phyloP scores from a whole-genome alignment of 2,329 filamentous ascomycete genomes.

The Magnaporthales sp. region DNA sequence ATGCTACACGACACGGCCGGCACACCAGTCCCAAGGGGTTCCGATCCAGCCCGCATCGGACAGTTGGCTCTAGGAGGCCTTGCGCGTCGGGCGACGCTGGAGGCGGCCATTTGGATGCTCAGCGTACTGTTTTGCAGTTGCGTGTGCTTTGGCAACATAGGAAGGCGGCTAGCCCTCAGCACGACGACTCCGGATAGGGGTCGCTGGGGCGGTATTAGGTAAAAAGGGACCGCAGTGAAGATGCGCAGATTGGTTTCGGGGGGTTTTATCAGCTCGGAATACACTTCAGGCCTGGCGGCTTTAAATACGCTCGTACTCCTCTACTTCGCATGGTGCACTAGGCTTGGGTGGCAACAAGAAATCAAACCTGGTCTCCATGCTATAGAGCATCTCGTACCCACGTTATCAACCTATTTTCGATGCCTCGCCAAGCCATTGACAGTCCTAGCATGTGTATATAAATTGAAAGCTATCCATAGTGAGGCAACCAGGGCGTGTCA shows the following conservation, averaged over 20 bases:
- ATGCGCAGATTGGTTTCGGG: not conserved
- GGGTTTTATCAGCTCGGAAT: not conserved
- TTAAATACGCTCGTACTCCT: not conserved
- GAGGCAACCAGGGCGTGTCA: not conserved
- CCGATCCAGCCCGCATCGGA: conserved; percentile 10
- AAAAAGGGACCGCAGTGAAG: not conserved
- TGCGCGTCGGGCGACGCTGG: conserved; percentile 46
- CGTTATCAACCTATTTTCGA: not conserved
- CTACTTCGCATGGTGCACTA: not conserved
- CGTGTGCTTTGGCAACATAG: conserved; percentile 94
- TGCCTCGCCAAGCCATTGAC: not conserved
- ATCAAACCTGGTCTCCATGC: not conserved
- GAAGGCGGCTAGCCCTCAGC: conserved; percentile 62
- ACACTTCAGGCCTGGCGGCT: not conserved
- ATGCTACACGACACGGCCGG: conserved; percentile 18
- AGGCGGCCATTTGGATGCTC: conserved; percentile 77
- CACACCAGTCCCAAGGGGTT: not conserved
- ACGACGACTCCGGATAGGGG: conserved; percentile 30
- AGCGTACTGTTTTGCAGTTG: conserved; percentile 93
- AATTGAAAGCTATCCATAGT: not conserved
- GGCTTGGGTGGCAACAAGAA: not conserved
- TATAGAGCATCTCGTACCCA: not conserved
- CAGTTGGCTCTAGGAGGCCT: conserved; percentile 36
- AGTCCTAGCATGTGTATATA: not conserved
- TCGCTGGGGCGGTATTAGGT: conserved; percentile 35